A percentile compares a stretch with the other conserved stretches of the same genome.
phyloP scores from a whole-genome alignment of 768 basidiomycete species.

The Leccinum ochraceum region DNA sequence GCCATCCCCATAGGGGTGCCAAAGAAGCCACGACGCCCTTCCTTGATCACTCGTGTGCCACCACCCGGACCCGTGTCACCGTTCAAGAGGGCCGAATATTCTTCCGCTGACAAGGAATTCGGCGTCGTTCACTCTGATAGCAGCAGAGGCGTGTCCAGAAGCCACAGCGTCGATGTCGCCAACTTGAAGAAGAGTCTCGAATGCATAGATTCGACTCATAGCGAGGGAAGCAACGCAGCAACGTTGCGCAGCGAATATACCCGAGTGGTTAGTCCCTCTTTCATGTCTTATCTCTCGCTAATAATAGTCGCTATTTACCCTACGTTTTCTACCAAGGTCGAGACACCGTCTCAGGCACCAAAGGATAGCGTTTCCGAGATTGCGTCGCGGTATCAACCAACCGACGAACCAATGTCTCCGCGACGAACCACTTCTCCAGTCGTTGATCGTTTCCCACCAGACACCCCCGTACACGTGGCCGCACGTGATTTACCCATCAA shows the following conservation, averaged over 20 bases:
- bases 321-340: conserved; percentile 41
- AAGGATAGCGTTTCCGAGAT: conserved; percentile 68
- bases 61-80: conserved; percentile 17
- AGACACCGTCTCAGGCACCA: conserved; percentile 51
- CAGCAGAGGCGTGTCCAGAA: conserved; percentile 22
- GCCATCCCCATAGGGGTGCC: neutral
- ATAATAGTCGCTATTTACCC: neutral
- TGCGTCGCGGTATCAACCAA: conserved; percentile 60
- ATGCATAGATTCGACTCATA: conserved; percentile 53
- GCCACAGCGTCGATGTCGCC: conserved; percentile 33
- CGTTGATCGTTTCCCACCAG: conserved; percentile 15
- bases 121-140: conserved; percentile 23
- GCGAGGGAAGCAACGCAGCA: conserved; percentile 62
- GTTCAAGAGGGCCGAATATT: conserved; percentile 22
- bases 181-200: conserved; percentile 39
- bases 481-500: no score
- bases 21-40: conserved; percentile 22
- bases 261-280: conserved; percentile 45
- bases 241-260: conserved; percentile 68
- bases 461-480: conserved; percentile 23
- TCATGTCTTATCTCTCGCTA: neutral
- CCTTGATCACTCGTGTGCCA: conserved; percentile 20
- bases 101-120: conserved; percentile 36
- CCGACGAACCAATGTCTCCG: conserved; percentile 45
- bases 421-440: conserved; percentile 39